Base-by-base conservation (phyloP, 306 rosid species). In the Fragaria ananassa region DNA sequence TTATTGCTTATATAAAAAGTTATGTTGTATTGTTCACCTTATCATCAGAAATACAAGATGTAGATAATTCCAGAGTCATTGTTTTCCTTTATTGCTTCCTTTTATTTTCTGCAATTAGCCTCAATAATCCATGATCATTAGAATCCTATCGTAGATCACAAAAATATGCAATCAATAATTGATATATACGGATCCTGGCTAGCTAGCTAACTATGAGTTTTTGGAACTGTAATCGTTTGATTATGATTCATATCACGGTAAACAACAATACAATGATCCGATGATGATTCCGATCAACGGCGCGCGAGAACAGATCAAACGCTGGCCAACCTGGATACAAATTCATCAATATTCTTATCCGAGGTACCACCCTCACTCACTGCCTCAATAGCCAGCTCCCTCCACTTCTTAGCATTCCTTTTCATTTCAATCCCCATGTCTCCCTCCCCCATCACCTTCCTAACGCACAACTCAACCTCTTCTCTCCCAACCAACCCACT, bases 361-460 rank as follows among this genome's bases (percentile, higher is more conserved):
- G 91, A 85, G 76, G 85, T 81, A 27, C 91, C 88, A 58, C 88
- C 89, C 14, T 79, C 19, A 64, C 77, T 71, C 1, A 80, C 47
- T 42, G 83, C 79, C 51, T 74, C 62, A 0, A 74, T 13, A 46
- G 75, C 79, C 63, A 67, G 34, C 58, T 72, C 72, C 73, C 78
- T 88, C 88, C 88, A 86, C 75, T 80, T 88, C 64, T 25, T 23
- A 19, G 85, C 86, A 80, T 81, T 83, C 44, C 19, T 72, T 75
- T 71, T 85, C 54, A 83, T 47, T 64, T 81, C 79, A 64, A 13
- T 77, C 15, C 41, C 70, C 15, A 7, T 46, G 49, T 67, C 86
- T 76, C 64, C 60, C 6, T 78, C 84, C 14, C 77, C 85, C 85
- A 83, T 77, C 17, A 86, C 84, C 61, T 78, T 13, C 79, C 78